phyloP scores from a whole-genome alignment of 768 basidiomycete genomes.

The Calocybe gangraenosa region DNA sequence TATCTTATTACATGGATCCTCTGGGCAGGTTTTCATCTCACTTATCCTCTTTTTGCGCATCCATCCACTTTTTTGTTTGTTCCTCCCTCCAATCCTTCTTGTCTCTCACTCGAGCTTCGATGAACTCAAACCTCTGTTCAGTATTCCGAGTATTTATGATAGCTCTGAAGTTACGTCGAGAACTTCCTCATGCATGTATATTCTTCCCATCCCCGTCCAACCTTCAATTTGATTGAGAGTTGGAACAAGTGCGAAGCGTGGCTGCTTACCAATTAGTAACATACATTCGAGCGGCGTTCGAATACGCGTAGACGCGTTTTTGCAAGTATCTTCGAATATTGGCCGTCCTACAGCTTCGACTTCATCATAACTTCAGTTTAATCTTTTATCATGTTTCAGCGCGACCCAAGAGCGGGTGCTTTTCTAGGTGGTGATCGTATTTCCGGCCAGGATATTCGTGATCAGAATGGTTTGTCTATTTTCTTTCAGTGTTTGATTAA shows the following conservation, averaged over 20 bases:
- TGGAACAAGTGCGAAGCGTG: too few relatives aligned
- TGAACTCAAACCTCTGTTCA: too few relatives aligned
- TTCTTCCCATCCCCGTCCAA: slow-evolving; percentile 1
- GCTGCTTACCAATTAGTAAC: too few relatives aligned
- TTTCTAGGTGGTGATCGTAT: slow-evolving; percentile 94
- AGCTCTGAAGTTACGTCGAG: too few relatives aligned
- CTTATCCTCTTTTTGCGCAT: too few relatives aligned
- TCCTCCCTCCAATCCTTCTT: too few relatives aligned
- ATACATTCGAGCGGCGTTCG: slow-evolving; percentile 21
- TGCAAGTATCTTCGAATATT: slow-evolving; percentile 5
- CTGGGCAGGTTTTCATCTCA: slow-evolving; percentile 14
- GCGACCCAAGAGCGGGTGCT: slow-evolving; percentile 86
- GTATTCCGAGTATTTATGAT: too few relatives aligned
- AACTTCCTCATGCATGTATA: not conserved
- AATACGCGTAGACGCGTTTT: slow-evolving; percentile 23
- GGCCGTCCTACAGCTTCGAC: slow-evolving; percentile 5
- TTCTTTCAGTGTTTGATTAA: not conserved
- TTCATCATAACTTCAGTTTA: slow-evolving; percentile 7
- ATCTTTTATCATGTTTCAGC: slow-evolving; percentile 65
- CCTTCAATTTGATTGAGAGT: too few relatives aligned
- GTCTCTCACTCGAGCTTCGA: too few relatives aligned
- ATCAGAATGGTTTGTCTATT: slow-evolving; percentile 79
- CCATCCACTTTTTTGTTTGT: too few relatives aligned
- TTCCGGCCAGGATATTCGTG: slow-evolving; percentile 92
- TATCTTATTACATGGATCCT: slow-evolving; percentile 11